Conservation (phyloP, 108 stramenopile species). For the Fragilaria radians region DNA sequence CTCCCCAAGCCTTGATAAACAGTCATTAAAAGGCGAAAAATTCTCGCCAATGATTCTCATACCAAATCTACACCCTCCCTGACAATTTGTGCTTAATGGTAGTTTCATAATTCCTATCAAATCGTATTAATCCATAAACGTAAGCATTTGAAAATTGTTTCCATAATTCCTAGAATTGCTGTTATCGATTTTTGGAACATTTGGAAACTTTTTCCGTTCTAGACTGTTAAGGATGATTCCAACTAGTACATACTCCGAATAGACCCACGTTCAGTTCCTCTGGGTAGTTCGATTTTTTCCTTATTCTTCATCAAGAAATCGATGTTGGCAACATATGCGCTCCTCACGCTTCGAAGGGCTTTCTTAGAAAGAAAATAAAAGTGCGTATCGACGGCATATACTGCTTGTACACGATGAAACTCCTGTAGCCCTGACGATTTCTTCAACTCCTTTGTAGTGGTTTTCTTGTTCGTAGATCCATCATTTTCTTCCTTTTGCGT, state of each 20-base stretch:
- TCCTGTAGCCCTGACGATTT: constrained; percentile 9
- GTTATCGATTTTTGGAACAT: not conserved
- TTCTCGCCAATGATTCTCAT: not conserved
- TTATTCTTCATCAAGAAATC: constrained; percentile 66
- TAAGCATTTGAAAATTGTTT: not conserved
- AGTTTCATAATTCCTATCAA: not conserved
- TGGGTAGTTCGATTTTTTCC: constrained; percentile 53
- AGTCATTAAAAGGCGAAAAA: not conserved
- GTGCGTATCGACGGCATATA: constrained; percentile 44
- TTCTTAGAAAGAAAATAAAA: constrained; percentile 37
- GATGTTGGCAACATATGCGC: constrained; percentile 32
- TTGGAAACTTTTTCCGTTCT: not conserved
- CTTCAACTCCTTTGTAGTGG: constrained; percentile 37
- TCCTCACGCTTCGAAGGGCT: constrained; percentile 18
- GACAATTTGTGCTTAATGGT: not conserved
- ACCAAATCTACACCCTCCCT: not conserved
- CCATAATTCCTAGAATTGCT: not conserved
- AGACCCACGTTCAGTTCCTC: constrained; percentile 39
- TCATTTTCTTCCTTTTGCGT: constrained; percentile 38
- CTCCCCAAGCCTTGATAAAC: not conserved
- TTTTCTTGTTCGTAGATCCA: constrained; percentile 15
- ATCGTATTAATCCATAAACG: not conserved
- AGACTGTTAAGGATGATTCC: not conserved
- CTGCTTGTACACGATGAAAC: constrained; percentile 4
- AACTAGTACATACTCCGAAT: constrained; percentile 13